These are phyloP conservation scores for Xylariaceae sp. DNA, from an alignment of 2,329 filamentous ascomycete species.

Conservation along the genomic window DNA sequence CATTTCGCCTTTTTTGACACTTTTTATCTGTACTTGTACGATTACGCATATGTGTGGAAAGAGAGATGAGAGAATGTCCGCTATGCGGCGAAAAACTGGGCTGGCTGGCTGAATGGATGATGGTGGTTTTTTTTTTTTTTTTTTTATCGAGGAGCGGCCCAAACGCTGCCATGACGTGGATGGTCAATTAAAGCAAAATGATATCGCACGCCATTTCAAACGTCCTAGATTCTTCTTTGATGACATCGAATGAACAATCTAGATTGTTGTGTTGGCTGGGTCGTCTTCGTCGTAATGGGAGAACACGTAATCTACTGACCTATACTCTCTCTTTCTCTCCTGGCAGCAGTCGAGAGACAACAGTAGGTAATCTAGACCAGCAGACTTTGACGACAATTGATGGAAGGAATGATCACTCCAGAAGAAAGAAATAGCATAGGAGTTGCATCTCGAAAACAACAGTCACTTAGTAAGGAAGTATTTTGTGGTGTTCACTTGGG, in stretches of 20 bases:
- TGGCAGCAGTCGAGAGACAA: too few species aligned
- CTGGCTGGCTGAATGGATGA: not conserved
- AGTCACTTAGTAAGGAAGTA: not conserved
- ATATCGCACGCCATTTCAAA: too few species aligned
- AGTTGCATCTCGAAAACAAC: not conserved
- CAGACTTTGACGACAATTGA: not conserved
- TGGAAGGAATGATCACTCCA: too few species aligned
- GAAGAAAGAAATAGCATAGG: not conserved
- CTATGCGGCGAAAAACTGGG: not conserved
- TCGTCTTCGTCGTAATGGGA: too few species aligned
- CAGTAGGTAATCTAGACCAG: not conserved
- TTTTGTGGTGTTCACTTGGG: conserved; percentile 9
- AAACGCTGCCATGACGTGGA: conserved; percentile 1
- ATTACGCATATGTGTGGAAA: conserved; percentile 18
- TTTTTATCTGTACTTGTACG: conserved; percentile 19
- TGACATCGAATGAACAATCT: too few species aligned
- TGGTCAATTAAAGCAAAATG: too few species aligned
- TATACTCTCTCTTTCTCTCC: too few species aligned
- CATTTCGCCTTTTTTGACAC: not conserved
- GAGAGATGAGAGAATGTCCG: conserved; percentile 15
- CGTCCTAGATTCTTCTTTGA: too few species aligned
- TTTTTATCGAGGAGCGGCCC: not conserved
- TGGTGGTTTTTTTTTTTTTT: not conserved
- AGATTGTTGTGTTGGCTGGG: too few species aligned
- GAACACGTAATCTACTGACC: too few species aligned